Base-by-base conservation (phyloP, 129 eudicot genomes). In the Lactuca sativa region DNA sequence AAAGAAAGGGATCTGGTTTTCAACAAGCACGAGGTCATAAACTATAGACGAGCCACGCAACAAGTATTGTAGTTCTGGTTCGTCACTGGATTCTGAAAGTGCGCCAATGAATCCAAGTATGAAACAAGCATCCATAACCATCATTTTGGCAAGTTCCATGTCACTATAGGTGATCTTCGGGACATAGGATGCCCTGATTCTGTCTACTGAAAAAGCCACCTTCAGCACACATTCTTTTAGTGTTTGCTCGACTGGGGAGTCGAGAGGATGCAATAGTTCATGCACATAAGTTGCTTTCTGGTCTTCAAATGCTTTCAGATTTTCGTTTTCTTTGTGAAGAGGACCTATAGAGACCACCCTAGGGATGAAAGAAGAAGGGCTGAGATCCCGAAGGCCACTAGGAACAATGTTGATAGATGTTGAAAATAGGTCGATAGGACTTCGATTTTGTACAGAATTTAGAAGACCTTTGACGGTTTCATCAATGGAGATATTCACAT, bases 1-100 rank as follows among this genome's bases (percentile, higher is more conserved):
- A 62, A 62, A 62, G 49, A 62, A 62, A 9, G 67, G 67, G 31
- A 62, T 37, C 44, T 70, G 75, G 64, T 70, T 70, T 40, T 58
- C 75, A 12, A 70, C 6, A 21, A 70, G 53, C 38, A 70, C 13
- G 57, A 70, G 30, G 57, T 70, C 75, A 2, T 36, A 37, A 6
- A 37, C 1, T 40, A 62, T n/a, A 36, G 25, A 9, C 15, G 7
- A 49, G 10, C 17, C 17, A 14, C 8, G 31, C 13, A 38, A 15
- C 7, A 8, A 11, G 18, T 37, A 34, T 37, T 30, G 14, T 7
- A 3, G 0, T 34, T 3, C 6, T 62, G 67, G 40, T n/a, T 5
- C 67, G 8, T 5, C 15, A 1, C 30, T 25, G 6, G 10, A 60
- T 60, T 40, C 53, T 16, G 15, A 62, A 60, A 31, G 5, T 25